Evolutionary conservation across 495 filamentous ascomycete genomes (phyloP).

Genomic region (Penicillium macrosclerotiorum): DNA sequence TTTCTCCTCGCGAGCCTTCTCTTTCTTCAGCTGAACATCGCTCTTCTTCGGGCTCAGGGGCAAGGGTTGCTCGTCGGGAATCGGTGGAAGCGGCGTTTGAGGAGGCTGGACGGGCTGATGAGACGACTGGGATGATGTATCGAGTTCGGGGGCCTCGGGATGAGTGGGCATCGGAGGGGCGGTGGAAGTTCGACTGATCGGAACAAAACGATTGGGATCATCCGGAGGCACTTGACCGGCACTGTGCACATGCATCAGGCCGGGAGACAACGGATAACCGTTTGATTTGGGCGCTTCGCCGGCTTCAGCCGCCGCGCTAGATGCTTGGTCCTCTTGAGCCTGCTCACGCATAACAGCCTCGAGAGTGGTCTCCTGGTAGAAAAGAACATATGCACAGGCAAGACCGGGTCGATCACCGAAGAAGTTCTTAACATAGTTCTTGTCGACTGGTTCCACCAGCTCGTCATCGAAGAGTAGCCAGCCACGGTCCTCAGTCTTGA

Average conservation of each 20-base stretch:
- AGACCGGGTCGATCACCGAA: slow-evolving; percentile 90
- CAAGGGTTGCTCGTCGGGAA: slow-evolving; percentile 30
- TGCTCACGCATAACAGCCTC: slow-evolving; percentile 86
- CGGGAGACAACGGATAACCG: slow-evolving; percentile 29
- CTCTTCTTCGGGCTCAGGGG: slow-evolving; percentile 43
- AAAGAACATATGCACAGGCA: slow-evolving; percentile 94
- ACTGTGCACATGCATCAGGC: slow-evolving; percentile 41
- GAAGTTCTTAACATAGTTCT: slow-evolving; percentile 94
- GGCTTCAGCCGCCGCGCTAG: slow-evolving; percentile 46
- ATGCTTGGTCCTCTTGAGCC: slow-evolving; percentile 69
- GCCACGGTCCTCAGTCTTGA: slow-evolving; percentile 94
- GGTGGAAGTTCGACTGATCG: slow-evolving; percentile 59
- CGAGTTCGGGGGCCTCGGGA: slow-evolving; percentile 29
- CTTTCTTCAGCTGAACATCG: slow-evolving; percentile 45
- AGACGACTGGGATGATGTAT: slow-evolving; percentile 14
- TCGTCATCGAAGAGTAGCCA: slow-evolving; percentile 98
- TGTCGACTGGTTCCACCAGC: slow-evolving; percentile 96
- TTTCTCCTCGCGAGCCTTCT: slow-evolving; percentile 57
- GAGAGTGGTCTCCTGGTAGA: slow-evolving; percentile 94
- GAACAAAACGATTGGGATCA: slow-evolving; percentile 50
- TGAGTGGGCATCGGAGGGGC: slow-evolving; percentile 51
- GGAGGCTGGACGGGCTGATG: slow-evolving; percentile 14
- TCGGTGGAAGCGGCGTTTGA: slow-evolving; percentile 36
- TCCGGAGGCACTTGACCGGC: slow-evolving; percentile 38
- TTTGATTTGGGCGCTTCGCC: slow-evolving; percentile 54